A percentile compares a stretch with the other conserved stretches of the same genome.
Conservation (phyloP, 73 alveolate species). For the Paramecium sexaurelia region DNA sequence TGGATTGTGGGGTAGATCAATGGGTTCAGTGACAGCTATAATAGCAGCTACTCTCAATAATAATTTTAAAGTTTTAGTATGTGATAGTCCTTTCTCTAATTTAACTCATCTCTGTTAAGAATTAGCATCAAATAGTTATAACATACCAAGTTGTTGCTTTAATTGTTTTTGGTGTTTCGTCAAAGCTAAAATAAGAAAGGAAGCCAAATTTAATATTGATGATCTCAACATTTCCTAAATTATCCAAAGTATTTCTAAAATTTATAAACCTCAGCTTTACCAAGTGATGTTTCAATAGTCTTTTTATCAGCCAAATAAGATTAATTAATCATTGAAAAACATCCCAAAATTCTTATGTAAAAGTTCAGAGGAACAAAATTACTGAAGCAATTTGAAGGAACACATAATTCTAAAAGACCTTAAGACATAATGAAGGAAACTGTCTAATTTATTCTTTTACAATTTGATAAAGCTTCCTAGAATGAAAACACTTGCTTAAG, state of each 20-base stretch:
- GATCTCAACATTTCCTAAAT: not conserved
- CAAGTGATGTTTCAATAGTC: not conserved
- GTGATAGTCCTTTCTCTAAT: slow-evolving; percentile 54
- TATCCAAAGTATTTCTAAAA: not conserved
- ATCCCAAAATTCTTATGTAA: not conserved
- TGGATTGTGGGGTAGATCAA: slow-evolving; percentile 92
- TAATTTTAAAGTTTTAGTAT: not conserved
- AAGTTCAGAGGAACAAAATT: slow-evolving; percentile 25
- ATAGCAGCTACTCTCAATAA: slow-evolving; percentile 69
- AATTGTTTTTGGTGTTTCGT: slow-evolving; percentile 1
- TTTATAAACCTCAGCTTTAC: not conserved
- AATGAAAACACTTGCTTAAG: not conserved
- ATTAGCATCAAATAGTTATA: slow-evolving; percentile 20
- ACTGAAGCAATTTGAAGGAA: slow-evolving; percentile 7
- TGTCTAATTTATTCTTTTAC: not conserved
- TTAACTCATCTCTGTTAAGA: not conserved
- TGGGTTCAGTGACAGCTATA: slow-evolving; percentile 93
- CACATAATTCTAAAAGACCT: slow-evolving; percentile 17
- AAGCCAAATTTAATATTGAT: not conserved
- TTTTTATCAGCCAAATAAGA: slow-evolving; percentile 35
- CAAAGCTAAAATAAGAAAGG: not conserved
- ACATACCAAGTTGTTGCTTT: slow-evolving; percentile 25
- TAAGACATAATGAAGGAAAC: not conserved
- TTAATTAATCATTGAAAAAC: not conserved
- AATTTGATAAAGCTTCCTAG: slow-evolving; percentile 6